Evolutionary conservation across 495 filamentous ascomycete species (phyloP), one percentile per base, ranked within the genome.

Genomic region (Talaromyces ruber): DNA sequence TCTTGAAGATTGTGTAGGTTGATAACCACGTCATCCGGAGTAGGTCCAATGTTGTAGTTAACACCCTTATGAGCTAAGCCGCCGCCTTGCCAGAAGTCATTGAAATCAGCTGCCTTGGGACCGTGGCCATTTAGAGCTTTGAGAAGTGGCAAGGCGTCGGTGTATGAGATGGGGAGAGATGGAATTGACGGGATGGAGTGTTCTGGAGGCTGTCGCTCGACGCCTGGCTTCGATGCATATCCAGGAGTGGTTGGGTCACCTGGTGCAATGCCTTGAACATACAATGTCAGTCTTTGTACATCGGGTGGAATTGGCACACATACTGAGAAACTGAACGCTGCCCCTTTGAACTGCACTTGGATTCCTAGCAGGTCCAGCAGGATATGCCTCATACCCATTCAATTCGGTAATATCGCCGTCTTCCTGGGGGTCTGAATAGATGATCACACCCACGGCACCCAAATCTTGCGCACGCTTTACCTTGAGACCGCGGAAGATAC

Each of bases 381-480:
- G 94, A 72, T 98, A 98, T 8, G 85, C 68, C 45, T 84, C 79
- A 63, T 90, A 84, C 0, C 94, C 95, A 66, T 94, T 89, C 62
- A 87, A 84, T 61, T 92, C 89, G 0, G 88, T 93, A 22, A 89
- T 79, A 7, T 88, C 79, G 5, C 90, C 91, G 74, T 98, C 94
- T 66, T 93, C 88, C 47, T 92, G 91, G 1, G 94, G 94, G 71
- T 98, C 95, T 43, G 79, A 86, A 72, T 93, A 98, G 6, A 97
- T 81, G 50, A 98, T 74, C 22, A 86, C 84, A 5, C 94, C 93
- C 25, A 96, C 77, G 88, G 95, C 94, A 28, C 94, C 95, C 37
- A 94, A 81, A 63, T 98, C 92, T 67, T 95, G 88, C 14, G 94
- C 93, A 45, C 91, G 84, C 78, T 96, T 96, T 58, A 97, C 85